Evolutionary conservation across 169 alveolate species (phyloP).

Genomic region (Cryptosporidium bovis): DNA sequence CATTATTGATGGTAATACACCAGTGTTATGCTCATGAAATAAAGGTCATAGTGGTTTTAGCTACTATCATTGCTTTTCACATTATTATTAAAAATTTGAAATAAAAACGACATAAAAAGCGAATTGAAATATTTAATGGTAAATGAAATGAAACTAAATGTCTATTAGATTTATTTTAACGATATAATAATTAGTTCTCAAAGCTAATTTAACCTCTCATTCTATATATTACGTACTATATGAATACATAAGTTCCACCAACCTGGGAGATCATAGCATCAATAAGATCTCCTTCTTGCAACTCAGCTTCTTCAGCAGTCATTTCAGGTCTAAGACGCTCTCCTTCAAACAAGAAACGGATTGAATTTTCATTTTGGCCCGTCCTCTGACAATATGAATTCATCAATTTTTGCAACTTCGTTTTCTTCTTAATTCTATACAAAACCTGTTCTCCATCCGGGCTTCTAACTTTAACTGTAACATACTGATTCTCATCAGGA

Average conservation of each 20-base stretch:
- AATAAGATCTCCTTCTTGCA: constrained; percentile 96
- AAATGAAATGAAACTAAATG: too few relatives aligned
- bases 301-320: constrained; percentile 94
- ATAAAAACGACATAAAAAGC: too few relatives aligned
- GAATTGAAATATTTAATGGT: too few relatives aligned
- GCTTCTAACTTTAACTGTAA: constrained; percentile 73
- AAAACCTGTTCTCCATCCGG: constrained; percentile 96
- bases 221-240: too few relatives aligned
- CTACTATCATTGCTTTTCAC: too few relatives aligned
- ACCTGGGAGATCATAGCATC: constrained; percentile 99
- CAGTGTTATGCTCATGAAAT: too few relatives aligned
- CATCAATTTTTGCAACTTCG: constrained; percentile 96
- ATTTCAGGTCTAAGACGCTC: constrained; percentile 93
- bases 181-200: too few relatives aligned
- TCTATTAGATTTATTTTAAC: too few relatives aligned
- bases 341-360: constrained; percentile 97
- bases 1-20: too few relatives aligned
- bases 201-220: too few relatives aligned
- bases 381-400: constrained; percentile 96
- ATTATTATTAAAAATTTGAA: too few relatives aligned
- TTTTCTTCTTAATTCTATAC: constrained; percentile 94
- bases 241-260: constrained; percentile 87
- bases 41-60: too few relatives aligned
- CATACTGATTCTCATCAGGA: constrained; percentile 67
- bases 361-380: constrained; percentile 90